These are phyloP conservation scores for Leishmania major DNA, from an alignment of 208 protist species.

Conservation along the genomic window DNA sequence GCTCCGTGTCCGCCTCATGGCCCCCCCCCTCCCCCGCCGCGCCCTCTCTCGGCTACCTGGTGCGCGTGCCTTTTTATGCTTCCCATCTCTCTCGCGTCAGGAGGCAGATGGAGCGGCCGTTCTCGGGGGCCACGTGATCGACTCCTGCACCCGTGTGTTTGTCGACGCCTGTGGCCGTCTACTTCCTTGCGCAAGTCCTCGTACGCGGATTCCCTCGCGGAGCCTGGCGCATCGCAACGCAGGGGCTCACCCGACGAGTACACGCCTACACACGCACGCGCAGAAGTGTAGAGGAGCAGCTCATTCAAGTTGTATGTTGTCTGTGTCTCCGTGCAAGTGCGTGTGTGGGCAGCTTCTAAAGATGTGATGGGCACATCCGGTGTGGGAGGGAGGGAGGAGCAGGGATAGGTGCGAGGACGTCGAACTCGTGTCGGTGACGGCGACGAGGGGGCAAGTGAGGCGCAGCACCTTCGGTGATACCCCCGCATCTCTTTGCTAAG, in stretches of 20 bases:
- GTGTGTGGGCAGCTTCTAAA: neutral
- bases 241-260: neutral
- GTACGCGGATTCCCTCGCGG: neutral
- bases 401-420: neutral
- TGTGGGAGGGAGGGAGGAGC: neutral
- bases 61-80: neutral
- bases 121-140: slow-evolving; percentile 23
- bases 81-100: neutral
- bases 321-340: neutral
- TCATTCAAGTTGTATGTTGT: neutral
- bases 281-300: neutral
- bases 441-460: neutral
- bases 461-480: slow-evolving; percentile 11
- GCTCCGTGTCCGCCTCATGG: neutral
- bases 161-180: neutral
- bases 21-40: too few species aligned
- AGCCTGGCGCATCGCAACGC: neutral
- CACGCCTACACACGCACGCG: neutral
- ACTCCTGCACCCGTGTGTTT: neutral
- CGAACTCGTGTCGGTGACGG: neutral
- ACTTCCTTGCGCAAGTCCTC: neutral
- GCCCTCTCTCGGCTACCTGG: neutral
- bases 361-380: neutral
- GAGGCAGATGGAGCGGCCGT: neutral
- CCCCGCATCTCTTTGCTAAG: slow-evolving; percentile 26